Conservation (phyloP, 441 rosid genomes). For the Populus trichocarpa region DNA sequence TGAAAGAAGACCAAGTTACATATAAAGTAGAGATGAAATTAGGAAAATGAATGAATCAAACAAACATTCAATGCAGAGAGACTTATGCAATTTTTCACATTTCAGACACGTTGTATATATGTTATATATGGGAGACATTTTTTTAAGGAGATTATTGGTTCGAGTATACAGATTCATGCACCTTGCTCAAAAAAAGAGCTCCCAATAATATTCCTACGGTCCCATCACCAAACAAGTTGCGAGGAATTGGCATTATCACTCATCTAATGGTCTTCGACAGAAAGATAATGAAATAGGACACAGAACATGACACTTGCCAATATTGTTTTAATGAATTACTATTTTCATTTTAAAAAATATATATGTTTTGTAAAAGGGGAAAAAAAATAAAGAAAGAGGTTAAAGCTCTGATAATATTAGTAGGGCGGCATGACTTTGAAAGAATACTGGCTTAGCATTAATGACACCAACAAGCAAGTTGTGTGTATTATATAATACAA, state of each 20-base stretch:
- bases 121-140: neutral
- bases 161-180: neutral
- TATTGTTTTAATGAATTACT: too few relatives aligned
- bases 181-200: neutral
- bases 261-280: neutral
- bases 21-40: neutral
- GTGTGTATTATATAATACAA: neutral
- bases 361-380: too few relatives aligned
- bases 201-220: neutral
- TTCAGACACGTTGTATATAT: slow-evolving; percentile 14
- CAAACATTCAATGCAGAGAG: neutral
- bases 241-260: neutral
- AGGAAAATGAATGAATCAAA: neutral
- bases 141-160: neutral
- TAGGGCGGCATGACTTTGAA: neutral
- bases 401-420: neutral
- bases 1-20: neutral
- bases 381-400: neutral
- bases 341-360: neutral
- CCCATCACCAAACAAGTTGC: slow-evolving; percentile 17
- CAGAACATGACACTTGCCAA: neutral
- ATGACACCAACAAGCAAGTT: neutral
- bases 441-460: neutral
- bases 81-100: neutral
- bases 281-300: neutral